Conservation (phyloP, 192 early-diverging fungal species). For the Jimgerdemannia flammicorona region DNA sequence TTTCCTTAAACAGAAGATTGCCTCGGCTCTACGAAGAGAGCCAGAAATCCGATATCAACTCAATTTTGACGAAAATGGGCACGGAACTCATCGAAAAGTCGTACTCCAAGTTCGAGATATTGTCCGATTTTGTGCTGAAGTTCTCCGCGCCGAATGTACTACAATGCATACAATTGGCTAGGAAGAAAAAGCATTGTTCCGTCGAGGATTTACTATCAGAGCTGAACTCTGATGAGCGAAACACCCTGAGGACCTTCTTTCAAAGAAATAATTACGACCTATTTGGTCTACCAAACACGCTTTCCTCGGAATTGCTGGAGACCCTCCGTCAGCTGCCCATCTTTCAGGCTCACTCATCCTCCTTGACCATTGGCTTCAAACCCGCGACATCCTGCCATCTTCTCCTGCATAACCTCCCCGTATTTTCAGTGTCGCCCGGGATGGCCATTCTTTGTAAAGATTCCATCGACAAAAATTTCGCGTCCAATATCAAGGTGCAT, state of each 20-base stretch:
- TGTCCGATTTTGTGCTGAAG: background rate
- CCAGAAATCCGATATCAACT: background rate
- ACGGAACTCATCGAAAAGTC: background rate
- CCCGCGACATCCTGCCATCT: background rate
- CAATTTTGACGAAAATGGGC: background rate
- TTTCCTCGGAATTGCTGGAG: background rate
- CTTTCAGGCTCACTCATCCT: background rate
- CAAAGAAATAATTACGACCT: background rate
- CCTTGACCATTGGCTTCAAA: background rate
- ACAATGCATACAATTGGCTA: background rate
- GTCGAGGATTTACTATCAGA: background rate
- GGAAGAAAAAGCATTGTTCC: background rate
- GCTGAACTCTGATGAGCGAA: background rate
- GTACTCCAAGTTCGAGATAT: background rate
- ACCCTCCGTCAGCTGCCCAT: background rate
- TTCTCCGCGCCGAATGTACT: background rate
- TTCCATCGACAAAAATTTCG: background rate
- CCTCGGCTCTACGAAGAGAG: background rate
- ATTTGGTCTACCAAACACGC: background rate
- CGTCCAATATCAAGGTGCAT: background rate
- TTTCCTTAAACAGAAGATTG: background rate
- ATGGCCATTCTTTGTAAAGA: background rate
- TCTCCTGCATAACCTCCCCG: background rate
- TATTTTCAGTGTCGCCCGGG: background rate
- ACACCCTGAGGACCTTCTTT: background rate